These are phyloP conservation scores for Leccinum laetum DNA, from an alignment of 1,284 basidiomycete species.

Conservation along the genomic window DNA sequence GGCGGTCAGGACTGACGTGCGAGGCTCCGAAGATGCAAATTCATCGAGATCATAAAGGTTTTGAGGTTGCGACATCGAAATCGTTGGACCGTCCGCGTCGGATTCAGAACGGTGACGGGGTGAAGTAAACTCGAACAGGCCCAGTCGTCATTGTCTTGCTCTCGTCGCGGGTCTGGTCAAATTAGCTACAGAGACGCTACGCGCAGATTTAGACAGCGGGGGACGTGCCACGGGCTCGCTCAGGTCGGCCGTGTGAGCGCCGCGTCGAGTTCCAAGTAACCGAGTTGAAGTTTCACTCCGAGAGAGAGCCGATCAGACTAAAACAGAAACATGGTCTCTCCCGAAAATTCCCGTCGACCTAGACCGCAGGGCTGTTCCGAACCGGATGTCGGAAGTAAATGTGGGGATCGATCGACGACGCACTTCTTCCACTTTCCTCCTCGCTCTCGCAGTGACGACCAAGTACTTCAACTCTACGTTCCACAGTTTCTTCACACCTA, in stretches of 20 bases:
- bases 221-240: conserved; percentile 12
- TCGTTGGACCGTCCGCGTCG: neutral
- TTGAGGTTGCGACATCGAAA: conserved; percentile 7
- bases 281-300: no score
- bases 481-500: no score
- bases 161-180: neutral
- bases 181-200: neutral
- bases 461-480: no score
- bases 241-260: conserved; percentile 37
- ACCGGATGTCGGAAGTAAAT: no score
- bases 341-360: no score
- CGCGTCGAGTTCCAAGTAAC: conserved; percentile 40
- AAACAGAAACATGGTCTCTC: no score
- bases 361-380: no score
- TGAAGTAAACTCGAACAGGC: conserved; percentile 40
- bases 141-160: conserved; percentile 43
- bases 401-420: no score
- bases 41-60: conserved; percentile 51
- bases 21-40: conserved; percentile 33
- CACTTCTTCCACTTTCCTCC: no score
- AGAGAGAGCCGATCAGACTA: no score
- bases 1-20: neutral
- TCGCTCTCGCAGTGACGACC: no score
- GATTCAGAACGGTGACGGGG: conserved; percentile 10
- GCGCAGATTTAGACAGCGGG: conserved; percentile 5